Evolutionary conservation across 2,329 filamentous ascomycete genomes (phyloP).

Genomic region (Chrysoporthe puriensis): DNA sequence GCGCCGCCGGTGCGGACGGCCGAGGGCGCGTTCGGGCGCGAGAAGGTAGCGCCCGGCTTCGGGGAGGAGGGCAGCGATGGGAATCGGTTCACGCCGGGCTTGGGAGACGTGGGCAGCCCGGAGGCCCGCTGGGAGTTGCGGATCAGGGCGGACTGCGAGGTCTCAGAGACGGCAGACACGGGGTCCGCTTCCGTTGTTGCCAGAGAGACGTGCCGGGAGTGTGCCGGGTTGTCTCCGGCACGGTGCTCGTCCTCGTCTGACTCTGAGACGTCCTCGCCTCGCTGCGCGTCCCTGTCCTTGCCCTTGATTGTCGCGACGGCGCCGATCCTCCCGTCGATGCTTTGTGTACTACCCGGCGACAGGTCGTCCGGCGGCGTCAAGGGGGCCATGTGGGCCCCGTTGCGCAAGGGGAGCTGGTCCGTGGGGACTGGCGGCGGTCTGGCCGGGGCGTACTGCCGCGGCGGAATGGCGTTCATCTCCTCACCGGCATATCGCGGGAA

Average conservation of each 20-base stretch:
- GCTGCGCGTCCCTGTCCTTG: constrained; percentile 26
- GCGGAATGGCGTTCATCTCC: constrained; percentile 62
- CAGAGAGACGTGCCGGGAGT: constrained; percentile 45
- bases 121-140: constrained; percentile 15
- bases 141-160: constrained; percentile 54
- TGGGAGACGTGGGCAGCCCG: constrained; percentile 58
- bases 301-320: constrained; percentile 28
- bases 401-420: constrained; percentile 46
- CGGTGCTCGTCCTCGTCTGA: constrained; percentile 22
- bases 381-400: constrained; percentile 43
- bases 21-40: constrained; percentile 53
- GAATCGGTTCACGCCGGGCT: constrained; percentile 45
- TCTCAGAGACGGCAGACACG: constrained; percentile 55
- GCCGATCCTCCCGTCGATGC: constrained; percentile 61
- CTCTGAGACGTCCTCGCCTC: constrained; percentile 18
- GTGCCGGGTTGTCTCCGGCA: constrained; percentile 14
- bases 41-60: constrained; percentile 52
- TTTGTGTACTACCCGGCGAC: constrained; percentile 52
- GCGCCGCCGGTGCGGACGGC: constrained; percentile 60
- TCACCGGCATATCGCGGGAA: constrained; percentile 60
- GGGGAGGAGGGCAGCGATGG: constrained; percentile 53
- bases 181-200: constrained; percentile 51
- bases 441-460: constrained; percentile 60
- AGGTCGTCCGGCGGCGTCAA: constrained; percentile 47
- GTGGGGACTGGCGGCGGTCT: constrained; percentile 60